Evolutionary conservation across 306 rosid genomes (phyloP), one percentile per base, ranked within the genome.

Genomic region (Rosa persica): DNA sequence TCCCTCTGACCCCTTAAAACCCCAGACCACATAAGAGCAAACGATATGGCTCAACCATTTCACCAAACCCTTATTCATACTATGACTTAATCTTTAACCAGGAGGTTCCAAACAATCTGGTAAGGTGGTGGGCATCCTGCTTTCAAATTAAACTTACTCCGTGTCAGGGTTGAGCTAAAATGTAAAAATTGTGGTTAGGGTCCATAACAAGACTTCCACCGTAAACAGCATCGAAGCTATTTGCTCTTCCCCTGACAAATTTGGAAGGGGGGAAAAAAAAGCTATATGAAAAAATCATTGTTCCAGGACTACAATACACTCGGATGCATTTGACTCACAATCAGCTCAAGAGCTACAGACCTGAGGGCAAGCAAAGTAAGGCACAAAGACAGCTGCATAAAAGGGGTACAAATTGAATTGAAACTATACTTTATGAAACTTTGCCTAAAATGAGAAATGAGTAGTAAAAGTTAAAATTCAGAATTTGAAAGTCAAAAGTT

Each of bases 371-470:
- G 36, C 36, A 30, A 30, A 30, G 36, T 30, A 30, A 2, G 2
- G 36, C 3, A 52, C 58, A 52, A 17, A 48, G 57, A 8, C 11
- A 55, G 2, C 61, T n/a, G 27, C 62, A 5, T 8, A 7, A 55
- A 55, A n/a, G 13, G 30, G 12, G 62, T 55, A 55, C 62, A 55
- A 55, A 55, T 9, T 55, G 9, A 42, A 54, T 20, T 27, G 3
- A n/a, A 93, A 85, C 86, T 87, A 76, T 96, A 92, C 93, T 30
- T 62, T 11, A 30, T 5, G 8, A 13, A 12, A 61, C 17, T 12
- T 61, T 12, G 0, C 39, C 67, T 9, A 25, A 23, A 25, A 27
- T 1, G 10, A 30, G 38, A 30, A 30, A 30, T 15, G n/a, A 23
- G 25, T 70, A 3, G 20, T 44, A 7, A 70, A 46, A 44, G 74